Evolutionary conservation across 176 grass and related monocot genomes (phyloP).

Genomic region (Saccharum spontaneum): DNA sequence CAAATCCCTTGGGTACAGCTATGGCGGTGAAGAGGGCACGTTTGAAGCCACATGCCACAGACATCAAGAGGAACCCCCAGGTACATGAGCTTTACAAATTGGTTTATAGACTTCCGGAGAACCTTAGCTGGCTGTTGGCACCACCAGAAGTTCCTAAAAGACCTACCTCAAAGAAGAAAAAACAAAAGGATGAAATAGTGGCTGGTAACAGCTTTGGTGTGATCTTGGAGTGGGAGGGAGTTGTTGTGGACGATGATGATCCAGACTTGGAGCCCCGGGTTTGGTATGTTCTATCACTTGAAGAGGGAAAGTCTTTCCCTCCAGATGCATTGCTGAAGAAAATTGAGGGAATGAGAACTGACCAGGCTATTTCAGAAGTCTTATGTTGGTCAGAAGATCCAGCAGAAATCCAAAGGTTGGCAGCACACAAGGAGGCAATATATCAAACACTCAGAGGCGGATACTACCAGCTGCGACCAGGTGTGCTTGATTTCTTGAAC

Average conservation of each 20-base stretch:
- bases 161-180: constrained; percentile 43
- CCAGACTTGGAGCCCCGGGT: constrained; percentile 56
- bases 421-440: constrained; percentile 62
- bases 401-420: constrained; percentile 53
- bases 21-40: constrained; percentile 17
- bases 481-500: constrained; percentile 67
- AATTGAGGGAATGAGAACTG: constrained; percentile 76
- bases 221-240: constrained; percentile 82
- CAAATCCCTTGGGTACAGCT: constrained; percentile 7
- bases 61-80: constrained; percentile 36
- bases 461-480: constrained; percentile 45
- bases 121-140: constrained; percentile 58
- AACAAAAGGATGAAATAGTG: constrained; percentile 31
- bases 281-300: constrained; percentile 64
- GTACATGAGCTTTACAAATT: constrained; percentile 46
- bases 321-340: constrained; percentile 44
- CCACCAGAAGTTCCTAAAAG: constrained; percentile 34
- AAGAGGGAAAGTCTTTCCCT: constrained; percentile 71
- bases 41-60: constrained; percentile 42
- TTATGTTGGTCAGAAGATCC: constrained; percentile 69
- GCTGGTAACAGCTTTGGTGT: constrained; percentile 51
- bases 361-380: constrained; percentile 67
- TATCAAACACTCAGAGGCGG: constrained; percentile 41
- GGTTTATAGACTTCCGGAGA: constrained; percentile 56
- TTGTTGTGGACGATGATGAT: constrained; percentile 69